Evolutionary conservation across 2,329 filamentous ascomycete genomes (phyloP), one percentile per base, ranked within the genome.

Genomic region (Pseudocercospora crystallina): DNA sequence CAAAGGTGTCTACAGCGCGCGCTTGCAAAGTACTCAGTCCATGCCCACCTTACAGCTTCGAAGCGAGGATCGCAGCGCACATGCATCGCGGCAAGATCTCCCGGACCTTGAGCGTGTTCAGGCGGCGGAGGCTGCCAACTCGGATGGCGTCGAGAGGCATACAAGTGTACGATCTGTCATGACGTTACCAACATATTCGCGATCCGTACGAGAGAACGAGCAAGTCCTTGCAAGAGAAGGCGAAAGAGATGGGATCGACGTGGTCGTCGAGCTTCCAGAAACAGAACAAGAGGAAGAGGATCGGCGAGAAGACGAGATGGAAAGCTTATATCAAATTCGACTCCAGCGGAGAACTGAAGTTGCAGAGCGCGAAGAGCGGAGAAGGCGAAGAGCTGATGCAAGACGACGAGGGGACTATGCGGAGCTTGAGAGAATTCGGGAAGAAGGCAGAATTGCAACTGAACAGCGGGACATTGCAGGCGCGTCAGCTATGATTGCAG

Each of bases 91-190:
- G 20, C 51, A 58, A 31, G 47, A 61, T 30, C 34, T 63, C 8
- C 47, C 55, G 12, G 60, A 62, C 43, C n/a, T 62, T n/a, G 55
- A 62, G 49, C 53, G 56, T 20, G 54, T 51, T 20, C 59, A 65
- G 39, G 58, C 49, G 26, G 53, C 30, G 47, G 56, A 60, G 54
- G 56, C 49, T 31, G 48, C 51, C 10, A 43, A 47, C 32, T 46
- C 50, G 20, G 69, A 69, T 17, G 74, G 72, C 3, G 82, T 96
- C 10, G 88, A 92, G 66, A 82, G 92, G 30, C 87, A 92, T 62
- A 90, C 89, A 1, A 95, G 89, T 8, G 79, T 97, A 39, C 85
- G 92, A 48, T 95, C 90, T n/a, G 84, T 97, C 49, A 94, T 96
- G 80, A 97, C 94, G 0, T 74, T 99, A 2, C 94, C 94, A 0